Evolutionary conservation across 768 basidiomycete genomes (phyloP), one percentile per base, ranked within the genome.

Genomic region (Mycena pura): DNA sequence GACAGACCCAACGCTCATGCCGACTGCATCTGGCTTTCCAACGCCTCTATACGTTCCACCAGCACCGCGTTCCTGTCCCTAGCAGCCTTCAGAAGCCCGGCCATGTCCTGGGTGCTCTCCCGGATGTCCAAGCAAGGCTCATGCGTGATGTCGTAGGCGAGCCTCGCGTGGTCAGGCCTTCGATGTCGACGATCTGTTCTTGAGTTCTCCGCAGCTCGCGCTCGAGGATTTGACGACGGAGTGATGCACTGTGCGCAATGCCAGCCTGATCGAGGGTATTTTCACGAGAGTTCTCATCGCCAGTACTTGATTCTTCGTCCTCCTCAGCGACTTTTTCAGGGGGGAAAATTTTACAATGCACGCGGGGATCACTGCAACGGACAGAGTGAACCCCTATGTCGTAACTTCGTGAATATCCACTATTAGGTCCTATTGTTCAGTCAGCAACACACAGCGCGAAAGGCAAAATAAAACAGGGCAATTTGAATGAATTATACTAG

Each of bases 21-120:
- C 5, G 53, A 54, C n/a, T 54, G 21, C 41, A 54, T 45, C 13
- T 54, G 53, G 2, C 28, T 32, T 15, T 54, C 53, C 41, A 54
- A 11, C 27, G 14, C 41, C 3, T 43, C 11, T 17, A 54, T 54
- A 13, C 40, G 53, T 10, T 29, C 53, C 29, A 14, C 25, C 29
- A 44, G 41, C 29, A 7, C 29, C 28, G 29, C 9, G 25, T 31
- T 34, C 41, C 25, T 24, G 24, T 51, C 22, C 49, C 49, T 51
- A 14, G 49, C 49, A 2, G 36, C 24, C 21, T 27, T 21, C 49
- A 51, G n/a, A 3, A 39, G 49, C 24, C 6, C 49, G 5, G 34
- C 34, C 24, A 38, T 22, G 6, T 51, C 36, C 22, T 32, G n/a
- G 17, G 1, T 25, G 47, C 32, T 49, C 8, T 36, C 21, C 13